Evolutionary conservation across 192 early-diverging fungal genomes (phyloP).

Genomic region (Entomortierella lignicola): DNA sequence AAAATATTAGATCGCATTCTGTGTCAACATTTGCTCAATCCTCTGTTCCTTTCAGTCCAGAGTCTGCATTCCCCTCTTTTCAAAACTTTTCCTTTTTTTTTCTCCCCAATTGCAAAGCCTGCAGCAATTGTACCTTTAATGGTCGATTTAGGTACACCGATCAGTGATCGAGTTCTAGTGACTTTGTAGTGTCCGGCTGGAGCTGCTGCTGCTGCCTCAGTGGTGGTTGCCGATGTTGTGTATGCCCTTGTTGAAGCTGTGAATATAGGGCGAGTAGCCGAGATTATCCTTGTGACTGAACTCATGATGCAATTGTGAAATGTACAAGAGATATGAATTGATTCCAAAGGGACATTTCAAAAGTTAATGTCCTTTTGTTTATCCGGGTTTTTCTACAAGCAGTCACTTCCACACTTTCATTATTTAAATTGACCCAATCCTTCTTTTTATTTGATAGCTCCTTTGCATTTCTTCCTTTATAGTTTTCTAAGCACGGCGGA

Average conservation of each 20-base stretch:
- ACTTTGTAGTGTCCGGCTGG: slow-evolving; percentile 43
- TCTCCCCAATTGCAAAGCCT: neutral
- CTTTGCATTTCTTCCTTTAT: neutral
- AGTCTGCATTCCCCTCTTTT: neutral
- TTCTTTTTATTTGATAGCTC: neutral
- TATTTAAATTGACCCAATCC: neutral
- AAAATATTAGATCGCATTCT: neutral
- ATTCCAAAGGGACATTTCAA: neutral
- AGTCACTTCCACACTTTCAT: neutral
- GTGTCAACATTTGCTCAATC: no score
- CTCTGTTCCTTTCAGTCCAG: neutral
- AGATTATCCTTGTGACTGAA: slow-evolving; percentile 34
- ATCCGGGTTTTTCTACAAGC: slow-evolving; percentile 6
- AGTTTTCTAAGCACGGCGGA: slow-evolving; percentile 16
- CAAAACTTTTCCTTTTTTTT: neutral
- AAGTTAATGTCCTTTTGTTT: slow-evolving; percentile 9
- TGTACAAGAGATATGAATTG: neutral
- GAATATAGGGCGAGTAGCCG: slow-evolving; percentile 22
- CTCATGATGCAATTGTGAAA: slow-evolving; percentile 26
- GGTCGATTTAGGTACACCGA: slow-evolving; percentile 51
- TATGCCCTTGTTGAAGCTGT: slow-evolving; percentile 28
- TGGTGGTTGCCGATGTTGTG: slow-evolving; percentile 15
- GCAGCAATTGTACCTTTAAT: slow-evolving; percentile 37
- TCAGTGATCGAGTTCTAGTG: slow-evolving; percentile 46
- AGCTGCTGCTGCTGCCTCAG: slow-evolving; percentile 7